Evolutionary conservation across 345 rosid species (phyloP), one percentile per base, ranked within the genome.

Genomic region (Sonneratia alba): DNA sequence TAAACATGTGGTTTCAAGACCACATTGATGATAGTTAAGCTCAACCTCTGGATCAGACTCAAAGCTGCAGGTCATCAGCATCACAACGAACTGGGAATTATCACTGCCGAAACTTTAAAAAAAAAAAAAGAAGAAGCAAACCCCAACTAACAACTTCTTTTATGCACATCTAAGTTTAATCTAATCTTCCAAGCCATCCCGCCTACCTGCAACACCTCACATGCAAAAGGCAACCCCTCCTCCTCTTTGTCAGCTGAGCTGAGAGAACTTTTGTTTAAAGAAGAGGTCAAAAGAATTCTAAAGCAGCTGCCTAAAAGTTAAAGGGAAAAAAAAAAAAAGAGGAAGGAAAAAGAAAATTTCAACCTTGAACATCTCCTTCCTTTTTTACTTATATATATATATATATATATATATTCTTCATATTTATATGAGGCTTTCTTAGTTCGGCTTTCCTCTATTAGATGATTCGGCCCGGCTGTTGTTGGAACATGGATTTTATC

Each of bases 231-330:
- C 18, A 57, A n/a, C 13, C 63, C 3, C 63, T 6, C 34, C 32
- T 57, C 32, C 21, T n/a, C 71, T 9, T 32, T 53, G 13, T 22
- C 56, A 34, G 0, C 16, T 49, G 1, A n/a, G 32, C 8, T 11
- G 6, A 49, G 3, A 34, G 3, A 49, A 69, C 71, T 70, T 61
- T 51, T 27, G 64, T 34, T 70, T 38, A 61, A 55, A 56, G 64
- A 55, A 55, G 72, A 34, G 40, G 48, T 61, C 72, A 59, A 59
- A 59, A 59, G 36, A 62, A 62, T 27, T 62, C 66, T 27, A 27
- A 19, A 11, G 38, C 3, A 12, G 18, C 66, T 34, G 38, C 27
- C 38, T 22, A 59, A 59, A 59, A n/a, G 56, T 14, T 15, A 4
- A 12, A 69, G 27, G 2, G 32, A 22, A 14, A 70, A 55, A 53